A percentile compares a stretch with the other conserved stretches of the same genome.
These are phyloP conservation scores for Rhizopus stolonifer DNA, from an alignment of 371 early-diverging fungal species.

Conservation along the genomic window DNA sequence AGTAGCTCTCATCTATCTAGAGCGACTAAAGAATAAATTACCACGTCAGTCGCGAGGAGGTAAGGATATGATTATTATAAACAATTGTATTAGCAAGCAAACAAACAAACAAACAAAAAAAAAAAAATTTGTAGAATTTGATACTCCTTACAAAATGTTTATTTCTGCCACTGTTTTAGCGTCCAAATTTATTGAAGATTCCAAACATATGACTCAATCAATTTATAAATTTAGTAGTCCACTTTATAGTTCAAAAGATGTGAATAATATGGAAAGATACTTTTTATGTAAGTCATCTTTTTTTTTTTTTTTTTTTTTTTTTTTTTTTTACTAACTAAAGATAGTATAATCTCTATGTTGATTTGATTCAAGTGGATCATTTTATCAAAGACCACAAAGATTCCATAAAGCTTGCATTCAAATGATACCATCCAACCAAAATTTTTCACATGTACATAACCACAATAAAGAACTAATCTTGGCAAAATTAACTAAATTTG, in stretches of 20 bases:
- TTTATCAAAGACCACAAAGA: constrained; percentile 18
- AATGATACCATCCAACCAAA: too few relatives aligned
- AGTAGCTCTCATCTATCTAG: constrained; percentile 69
- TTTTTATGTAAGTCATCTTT: constrained; percentile 29
- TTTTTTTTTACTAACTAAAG: not conserved
- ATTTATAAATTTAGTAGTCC: constrained; percentile 33
- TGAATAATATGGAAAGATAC: constrained; percentile 54
- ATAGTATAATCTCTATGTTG: constrained; percentile 23
- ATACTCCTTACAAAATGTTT: constrained; percentile 74
- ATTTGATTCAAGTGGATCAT: constrained; percentile 14
- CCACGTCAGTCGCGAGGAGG: constrained; percentile 62
- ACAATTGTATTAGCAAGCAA: too few relatives aligned
- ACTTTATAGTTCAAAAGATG: constrained; percentile 56
- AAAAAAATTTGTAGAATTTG: constrained; percentile 43
- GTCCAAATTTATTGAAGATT: constrained; percentile 66
- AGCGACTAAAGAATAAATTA: constrained; percentile 57
- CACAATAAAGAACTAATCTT: too few relatives aligned
- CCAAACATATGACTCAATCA: constrained; percentile 30
- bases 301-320: not conserved
- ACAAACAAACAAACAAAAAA: too few relatives aligned
- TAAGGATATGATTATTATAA: too few relatives aligned
- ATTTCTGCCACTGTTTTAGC: constrained; percentile 70
- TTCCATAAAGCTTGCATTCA: constrained; percentile 12
- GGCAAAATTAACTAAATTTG: too few relatives aligned
- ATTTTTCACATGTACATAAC: too few relatives aligned